Evolutionary conservation across 140 eudicot species (phyloP).

Genomic region (Flaveria floridana): DNA sequence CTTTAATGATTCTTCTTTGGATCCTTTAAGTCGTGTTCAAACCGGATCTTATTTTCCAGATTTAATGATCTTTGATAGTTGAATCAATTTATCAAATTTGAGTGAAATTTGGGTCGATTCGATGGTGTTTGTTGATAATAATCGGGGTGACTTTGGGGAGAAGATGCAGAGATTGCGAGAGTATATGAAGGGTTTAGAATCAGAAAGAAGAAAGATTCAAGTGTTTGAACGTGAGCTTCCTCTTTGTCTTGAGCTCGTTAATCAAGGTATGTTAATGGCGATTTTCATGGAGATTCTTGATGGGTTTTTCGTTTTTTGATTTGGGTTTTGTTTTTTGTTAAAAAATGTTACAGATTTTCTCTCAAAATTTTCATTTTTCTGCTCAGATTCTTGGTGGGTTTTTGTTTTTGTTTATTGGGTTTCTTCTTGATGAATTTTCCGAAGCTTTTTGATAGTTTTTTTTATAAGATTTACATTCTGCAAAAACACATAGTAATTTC

Average conservation of each 20-base stretch:
- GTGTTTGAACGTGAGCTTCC: slow-evolving; percentile 88
- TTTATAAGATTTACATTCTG: not conserved
- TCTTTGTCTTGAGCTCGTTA: slow-evolving; percentile 80
- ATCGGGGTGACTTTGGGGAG: slow-evolving; percentile 32
- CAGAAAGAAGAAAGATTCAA: slow-evolving; percentile 68
- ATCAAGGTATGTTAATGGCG: slow-evolving; percentile 51
- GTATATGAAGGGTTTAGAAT: slow-evolving; percentile 62
- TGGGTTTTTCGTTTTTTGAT: slow-evolving; percentile 2
- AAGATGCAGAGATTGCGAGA: slow-evolving; percentile 63
- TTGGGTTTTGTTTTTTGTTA: not conserved
- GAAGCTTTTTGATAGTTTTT: not conserved
- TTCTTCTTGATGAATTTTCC: not conserved
- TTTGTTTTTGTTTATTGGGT: not conserved
- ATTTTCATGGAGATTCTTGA: not conserved
- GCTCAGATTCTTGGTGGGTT: not conserved
- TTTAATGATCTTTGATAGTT: slow-evolving; percentile 28
- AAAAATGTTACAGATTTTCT: not conserved
- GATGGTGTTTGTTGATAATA: slow-evolving; percentile 31
- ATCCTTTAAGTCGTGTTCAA: slow-evolving; percentile 69
- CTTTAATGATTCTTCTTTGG: slow-evolving; percentile 64
- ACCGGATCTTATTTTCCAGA: slow-evolving; percentile 48
- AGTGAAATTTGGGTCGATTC: not conserved
- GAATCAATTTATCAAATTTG: too few species aligned
- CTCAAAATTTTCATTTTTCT: too few species aligned
- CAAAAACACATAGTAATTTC: not conserved